A percentile compares a stretch with the other conserved stretches of the same genome.
These are phyloP conservation scores for Erysiphe neolycopersici DNA, from an alignment of 2,329 filamentous ascomycete genomes.

Conservation along the genomic window DNA sequence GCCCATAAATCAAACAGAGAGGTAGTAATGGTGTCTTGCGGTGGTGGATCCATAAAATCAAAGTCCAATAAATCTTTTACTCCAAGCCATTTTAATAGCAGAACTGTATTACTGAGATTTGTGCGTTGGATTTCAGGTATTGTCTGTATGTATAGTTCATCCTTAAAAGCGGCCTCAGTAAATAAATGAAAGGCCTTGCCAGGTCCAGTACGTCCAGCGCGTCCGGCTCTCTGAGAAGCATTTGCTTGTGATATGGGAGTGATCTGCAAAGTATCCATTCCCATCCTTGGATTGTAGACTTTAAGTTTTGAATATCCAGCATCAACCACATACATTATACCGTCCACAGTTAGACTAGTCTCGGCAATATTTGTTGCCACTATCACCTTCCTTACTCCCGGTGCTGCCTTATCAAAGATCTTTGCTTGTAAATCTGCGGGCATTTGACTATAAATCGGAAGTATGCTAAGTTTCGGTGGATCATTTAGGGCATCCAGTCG, in stretches of 20 bases:
- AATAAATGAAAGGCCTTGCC: conserved; percentile 88
- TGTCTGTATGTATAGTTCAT: conserved; percentile 87
- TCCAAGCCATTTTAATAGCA: conserved; percentile 79
- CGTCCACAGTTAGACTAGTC: conserved; percentile 90
- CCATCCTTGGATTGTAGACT: conserved; percentile 96
- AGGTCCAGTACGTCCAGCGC: conserved; percentile 79
- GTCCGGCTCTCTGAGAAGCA: conserved; percentile 72
- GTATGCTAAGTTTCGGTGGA: conserved; percentile 74
- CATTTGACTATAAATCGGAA: conserved; percentile 99
- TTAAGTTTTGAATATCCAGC: conserved; percentile 92
- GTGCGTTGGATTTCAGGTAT: conserved; percentile 96
- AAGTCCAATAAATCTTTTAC: conserved; percentile 90
- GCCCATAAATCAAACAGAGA: conserved; percentile 97
- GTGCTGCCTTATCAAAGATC: conserved; percentile 78
- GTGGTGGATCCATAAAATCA: conserved; percentile 96
- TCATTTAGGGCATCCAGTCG: conserved; percentile 73
- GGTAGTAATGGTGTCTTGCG: conserved; percentile 91
- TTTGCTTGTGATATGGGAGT: conserved; percentile 96
- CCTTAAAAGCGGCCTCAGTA: conserved; percentile 82
- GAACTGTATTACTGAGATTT: conserved; percentile 80
- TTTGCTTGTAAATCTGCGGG: conserved; percentile 91
- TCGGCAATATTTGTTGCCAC: conserved; percentile 97
- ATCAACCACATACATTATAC: conserved; percentile 98
- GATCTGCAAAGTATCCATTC: conserved; percentile 95
- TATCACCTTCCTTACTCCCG: conserved; percentile 87